These are phyloP conservation scores for Talaromyces stipitatus DNA, from an alignment of 495 filamentous ascomycete species.

Conservation along the genomic window DNA sequence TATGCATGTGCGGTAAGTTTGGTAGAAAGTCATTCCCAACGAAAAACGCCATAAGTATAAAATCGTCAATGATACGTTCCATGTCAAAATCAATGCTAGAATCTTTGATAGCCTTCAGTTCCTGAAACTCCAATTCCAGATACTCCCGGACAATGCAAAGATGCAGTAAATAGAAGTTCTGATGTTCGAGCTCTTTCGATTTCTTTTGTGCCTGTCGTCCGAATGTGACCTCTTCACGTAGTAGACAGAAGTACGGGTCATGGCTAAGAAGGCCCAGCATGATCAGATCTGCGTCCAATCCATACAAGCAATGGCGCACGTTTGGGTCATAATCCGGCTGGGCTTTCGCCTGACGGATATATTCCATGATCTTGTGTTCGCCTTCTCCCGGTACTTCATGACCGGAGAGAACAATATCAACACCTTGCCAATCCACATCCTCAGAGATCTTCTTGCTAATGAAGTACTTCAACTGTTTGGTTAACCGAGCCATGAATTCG, in stretches of 20 bases:
- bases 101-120: constrained; percentile 68
- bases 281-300: constrained; percentile 94
- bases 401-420: constrained; percentile 92
- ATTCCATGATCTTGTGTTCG: constrained; percentile 99
- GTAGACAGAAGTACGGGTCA: constrained; percentile 95
- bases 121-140: constrained; percentile 92
- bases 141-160: constrained; percentile 97
- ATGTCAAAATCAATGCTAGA: constrained; percentile 81
- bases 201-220: constrained; percentile 78
- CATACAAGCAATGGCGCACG: constrained; percentile 93
- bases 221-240: constrained; percentile 97
- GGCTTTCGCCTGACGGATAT: constrained; percentile 92
- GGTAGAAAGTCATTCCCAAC: constrained; percentile 99
- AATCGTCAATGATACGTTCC: constrained; percentile 97
- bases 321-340: constrained; percentile 94
- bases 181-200: constrained; percentile 92
- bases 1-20: constrained; percentile 91
- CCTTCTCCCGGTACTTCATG: constrained; percentile 99
- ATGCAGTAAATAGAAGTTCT: constrained; percentile 98
- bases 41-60: constrained; percentile 99
- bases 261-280: constrained; percentile 97
- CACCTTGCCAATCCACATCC: constrained; percentile 92
- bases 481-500: constrained; percentile 95
- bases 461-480: constrained; percentile 93
- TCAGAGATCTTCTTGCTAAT: constrained; percentile 98